Conservation (phyloP, 352 stramenopile genomes). For the Globisporangium solare region DNA sequence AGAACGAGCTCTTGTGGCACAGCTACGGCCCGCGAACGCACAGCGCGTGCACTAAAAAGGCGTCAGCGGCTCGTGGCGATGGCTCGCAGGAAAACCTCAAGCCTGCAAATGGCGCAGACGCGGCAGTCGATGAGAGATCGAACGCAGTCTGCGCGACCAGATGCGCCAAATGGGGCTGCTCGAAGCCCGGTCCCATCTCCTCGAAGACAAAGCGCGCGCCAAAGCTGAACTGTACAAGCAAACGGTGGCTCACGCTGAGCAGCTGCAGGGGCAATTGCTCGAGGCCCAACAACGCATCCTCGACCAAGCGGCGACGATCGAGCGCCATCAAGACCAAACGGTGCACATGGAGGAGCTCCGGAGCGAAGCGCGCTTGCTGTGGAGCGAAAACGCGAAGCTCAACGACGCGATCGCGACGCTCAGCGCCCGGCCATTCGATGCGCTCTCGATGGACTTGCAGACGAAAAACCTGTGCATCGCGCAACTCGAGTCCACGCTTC, state of each 20-base stretch:
- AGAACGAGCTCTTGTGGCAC: constrained; percentile 47
- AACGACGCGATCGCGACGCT: constrained; percentile 42
- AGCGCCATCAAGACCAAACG: constrained; percentile 29
- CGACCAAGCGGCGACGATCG: constrained; percentile 30
- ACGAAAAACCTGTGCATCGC: constrained; percentile 46
- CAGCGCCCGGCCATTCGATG: constrained; percentile 48
- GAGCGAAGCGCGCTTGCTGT: constrained; percentile 44
- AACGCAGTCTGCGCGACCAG: constrained; percentile 24
- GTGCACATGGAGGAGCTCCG: constrained; percentile 27
- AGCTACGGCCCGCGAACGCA: too few relatives aligned
- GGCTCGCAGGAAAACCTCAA: not conserved
- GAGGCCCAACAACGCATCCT: constrained; percentile 33
- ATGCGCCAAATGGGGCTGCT: constrained; percentile 45
- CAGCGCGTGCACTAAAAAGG: not conserved
- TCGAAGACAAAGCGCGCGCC: constrained; percentile 32
- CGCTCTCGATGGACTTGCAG: constrained; percentile 30
- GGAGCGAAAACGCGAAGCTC: constrained; percentile 49
- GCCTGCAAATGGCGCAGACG: not conserved
- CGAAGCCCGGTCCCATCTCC: constrained; percentile 43
- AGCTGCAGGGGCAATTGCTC: constrained; percentile 41
- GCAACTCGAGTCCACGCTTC: constrained; percentile 35
- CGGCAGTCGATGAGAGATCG: constrained; percentile 19
- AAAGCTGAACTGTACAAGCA: constrained; percentile 40
- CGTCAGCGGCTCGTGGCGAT: not conserved
- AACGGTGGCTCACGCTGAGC: constrained; percentile 25